A percentile compares a stretch with the other conserved stretches of the same genome.
Conservation (phyloP, 2,329 filamentous ascomycete species). For the Scedosporium apiospermum region DNA sequence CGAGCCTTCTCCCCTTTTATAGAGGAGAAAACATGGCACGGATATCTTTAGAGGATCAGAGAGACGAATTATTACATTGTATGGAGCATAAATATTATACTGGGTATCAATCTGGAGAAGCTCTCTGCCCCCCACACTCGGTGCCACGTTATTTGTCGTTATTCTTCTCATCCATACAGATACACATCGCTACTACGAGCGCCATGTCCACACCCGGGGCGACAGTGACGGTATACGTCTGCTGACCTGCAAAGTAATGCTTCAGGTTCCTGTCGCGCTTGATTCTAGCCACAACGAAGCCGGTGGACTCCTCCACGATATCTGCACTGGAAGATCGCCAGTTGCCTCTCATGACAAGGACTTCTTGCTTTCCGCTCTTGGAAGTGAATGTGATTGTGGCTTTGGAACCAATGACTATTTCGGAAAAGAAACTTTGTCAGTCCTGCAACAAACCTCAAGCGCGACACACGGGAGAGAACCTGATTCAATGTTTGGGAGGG, state of each 20-base stretch:
- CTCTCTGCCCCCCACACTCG: no score
- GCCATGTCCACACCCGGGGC: constrained; percentile 58
- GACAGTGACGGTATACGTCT: constrained; percentile 56
- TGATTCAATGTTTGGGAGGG: neutral
- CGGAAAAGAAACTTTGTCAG: neutral
- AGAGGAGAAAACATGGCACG: no score
- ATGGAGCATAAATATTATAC: no score
- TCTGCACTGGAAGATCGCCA: constrained; percentile 48
- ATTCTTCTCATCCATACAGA: constrained; percentile 59
- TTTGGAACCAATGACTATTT: constrained; percentile 41
- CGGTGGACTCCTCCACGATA: constrained; percentile 43
- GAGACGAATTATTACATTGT: no score
- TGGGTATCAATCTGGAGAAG: no score
- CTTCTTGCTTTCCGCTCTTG: constrained; percentile 28
- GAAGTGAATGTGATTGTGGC: constrained; percentile 50
- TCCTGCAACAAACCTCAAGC: neutral
- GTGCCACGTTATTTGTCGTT: constrained; percentile 14
- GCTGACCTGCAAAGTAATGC: constrained; percentile 49
- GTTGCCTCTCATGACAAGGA: constrained; percentile 50
- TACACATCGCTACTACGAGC: constrained; percentile 56
- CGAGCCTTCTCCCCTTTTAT: no score
- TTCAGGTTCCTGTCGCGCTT: constrained; percentile 47
- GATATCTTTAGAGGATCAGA: no score
- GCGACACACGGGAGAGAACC: neutral
- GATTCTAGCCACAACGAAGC: constrained; percentile 46